These are phyloP conservation scores for Amanita molliuscula DNA, from an alignment of 768 basidiomycete genomes.

Conservation along the genomic window DNA sequence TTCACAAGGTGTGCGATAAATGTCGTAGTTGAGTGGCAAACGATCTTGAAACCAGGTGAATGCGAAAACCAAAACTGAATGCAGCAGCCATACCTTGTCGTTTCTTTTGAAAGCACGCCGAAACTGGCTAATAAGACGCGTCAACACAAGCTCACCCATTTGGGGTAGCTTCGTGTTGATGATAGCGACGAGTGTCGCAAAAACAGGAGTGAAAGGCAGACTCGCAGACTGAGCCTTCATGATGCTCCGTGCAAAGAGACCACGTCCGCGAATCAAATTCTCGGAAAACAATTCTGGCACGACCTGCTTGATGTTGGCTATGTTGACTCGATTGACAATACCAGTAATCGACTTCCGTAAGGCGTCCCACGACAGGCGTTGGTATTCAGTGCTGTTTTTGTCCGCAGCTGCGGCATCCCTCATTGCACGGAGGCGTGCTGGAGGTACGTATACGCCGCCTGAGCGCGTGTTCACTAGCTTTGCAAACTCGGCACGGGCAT, in stretches of 20 bases:
- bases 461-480: conserved; percentile 75
- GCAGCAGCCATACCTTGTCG: conserved; percentile 67
- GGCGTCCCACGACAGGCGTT: conserved; percentile 96
- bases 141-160: conserved; percentile 87
- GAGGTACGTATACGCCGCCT: conserved; percentile 96
- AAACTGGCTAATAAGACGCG: conserved; percentile 90
- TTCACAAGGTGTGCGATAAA: conserved; percentile 91
- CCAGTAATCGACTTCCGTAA: conserved; percentile 95
- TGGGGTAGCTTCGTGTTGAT: conserved; percentile 97
- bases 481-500: conserved; percentile 80
- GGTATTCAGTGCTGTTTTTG: conserved; percentile 82
- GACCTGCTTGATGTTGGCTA: conserved; percentile 91
- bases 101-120: conserved; percentile 91
- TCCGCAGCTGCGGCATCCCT: conserved; percentile 76
- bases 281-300: conserved; percentile 88
- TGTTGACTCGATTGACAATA: conserved; percentile 99
- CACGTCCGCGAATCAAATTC: conserved; percentile 88
- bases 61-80: not conserved
- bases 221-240: conserved; percentile 98
- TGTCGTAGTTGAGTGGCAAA: conserved; percentile 88
- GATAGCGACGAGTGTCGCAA: conserved; percentile 88
- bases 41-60: conserved; percentile 41
- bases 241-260: conserved; percentile 85
- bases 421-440: conserved; percentile 83
- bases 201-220: conserved; percentile 96